Percentiles rank a stretch among this genome's conserved stretches.
Evolutionary conservation across 176 grass and related monocot genomes (phyloP).

Genomic region (Carex kokanica): DNA sequence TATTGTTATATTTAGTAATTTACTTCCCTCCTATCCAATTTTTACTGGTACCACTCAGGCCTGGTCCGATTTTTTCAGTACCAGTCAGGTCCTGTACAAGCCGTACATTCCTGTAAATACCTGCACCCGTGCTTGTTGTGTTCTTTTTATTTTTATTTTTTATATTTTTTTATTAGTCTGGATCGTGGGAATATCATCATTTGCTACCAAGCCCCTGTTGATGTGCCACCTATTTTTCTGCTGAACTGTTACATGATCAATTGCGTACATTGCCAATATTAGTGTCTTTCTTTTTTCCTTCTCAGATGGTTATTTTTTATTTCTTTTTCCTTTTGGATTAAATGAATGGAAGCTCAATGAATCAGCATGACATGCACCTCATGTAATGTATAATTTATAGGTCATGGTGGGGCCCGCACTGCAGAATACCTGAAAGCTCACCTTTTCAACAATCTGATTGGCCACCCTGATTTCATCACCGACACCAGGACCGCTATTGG

Average conservation of each 20-base stretch:
- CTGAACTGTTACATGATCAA: background rate
- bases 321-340: background rate
- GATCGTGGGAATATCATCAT: background rate
- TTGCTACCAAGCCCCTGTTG: background rate
- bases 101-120: background rate
- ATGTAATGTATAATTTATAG: conserved; percentile 25
- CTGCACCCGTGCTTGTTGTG: background rate
- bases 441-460: conserved; percentile 39
- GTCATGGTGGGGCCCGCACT: conserved; percentile 34
- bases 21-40: background rate
- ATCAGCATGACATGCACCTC: background rate
- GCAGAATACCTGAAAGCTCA: conserved; percentile 42
- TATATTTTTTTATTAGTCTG: no score
- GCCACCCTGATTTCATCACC: conserved; percentile 38
- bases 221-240: background rate
- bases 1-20: background rate
- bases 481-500: conserved; percentile 43
- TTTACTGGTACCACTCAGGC: no score
- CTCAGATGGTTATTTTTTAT: background rate
- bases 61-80: background rate
- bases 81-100: background rate
- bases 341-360: background rate
- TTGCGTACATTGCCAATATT: background rate
- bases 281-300: background rate
- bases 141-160: background rate